Evolutionary conservation across 163 green algal species (phyloP), one percentile per base, ranked within the genome.

Genomic region (Smithsoniella earleae): DNA sequence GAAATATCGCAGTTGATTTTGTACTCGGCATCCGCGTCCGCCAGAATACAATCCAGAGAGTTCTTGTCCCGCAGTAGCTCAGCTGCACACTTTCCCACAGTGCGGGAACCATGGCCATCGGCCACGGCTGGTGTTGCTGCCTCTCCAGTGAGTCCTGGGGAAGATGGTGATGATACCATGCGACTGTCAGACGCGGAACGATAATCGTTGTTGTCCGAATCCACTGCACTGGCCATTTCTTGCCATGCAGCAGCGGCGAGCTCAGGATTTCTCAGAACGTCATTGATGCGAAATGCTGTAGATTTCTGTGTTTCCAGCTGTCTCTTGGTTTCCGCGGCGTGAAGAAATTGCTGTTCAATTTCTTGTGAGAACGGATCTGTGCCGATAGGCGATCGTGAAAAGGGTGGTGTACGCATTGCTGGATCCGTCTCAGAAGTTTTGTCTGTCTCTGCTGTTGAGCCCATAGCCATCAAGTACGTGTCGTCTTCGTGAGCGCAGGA

Each of bases 1-100:
- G 58, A 69, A 33, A 69, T 69, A 36, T 69, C 58, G 25, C 30
- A n/a, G 58, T 69, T 69, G 1, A 69, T 69, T 34, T 38, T 69
- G 58, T 43, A 69, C 58, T 69, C 58, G 5, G 58, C 58, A 43
- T 69, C 25, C 27, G 58, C 58, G 25, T 69, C 58, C 18, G 58
- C 58, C 25, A 43, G 58, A 5, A 69, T 69, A 36, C 0, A 0
- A 16, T 69, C 58, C 0, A 69, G 58, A 0, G 34, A n/a, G 58
- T 31, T 69, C 16, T 31, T 30, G 58, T 69, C 58, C 4, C 58
- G 58, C 3, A 69, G 31, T n/a, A 69, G 58, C 4, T 30, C 18
- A 4, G 34, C 58, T 30, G 58, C 58, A 33, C 58, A 30, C n/a
- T 40, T 37, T 18, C 58, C 58, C 30, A 69, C 34, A 33, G 27